Base-by-base conservation (phyloP, 106 monocot species). In the Acorus calamus region DNA sequence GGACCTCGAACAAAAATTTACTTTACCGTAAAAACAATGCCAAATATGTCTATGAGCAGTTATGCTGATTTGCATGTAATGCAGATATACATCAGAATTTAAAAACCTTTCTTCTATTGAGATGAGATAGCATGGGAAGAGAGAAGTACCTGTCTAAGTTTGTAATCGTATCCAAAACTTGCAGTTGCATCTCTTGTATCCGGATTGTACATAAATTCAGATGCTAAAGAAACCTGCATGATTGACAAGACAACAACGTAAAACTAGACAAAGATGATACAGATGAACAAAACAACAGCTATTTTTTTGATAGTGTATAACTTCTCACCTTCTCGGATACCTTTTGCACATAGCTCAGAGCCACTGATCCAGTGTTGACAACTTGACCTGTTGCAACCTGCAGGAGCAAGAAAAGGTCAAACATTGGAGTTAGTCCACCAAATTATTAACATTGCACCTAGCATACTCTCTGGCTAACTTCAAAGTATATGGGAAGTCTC, bases 181-280 rank as follows among this genome's bases (percentile, higher is more conserved):
- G 98, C 66, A 13, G 98, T 92, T 10, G 88, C 92, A 74, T 99
- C 98, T 76, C 81, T 81, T 10, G 83, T 71, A 88, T 88, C 88
- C 50, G 81, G 86, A 70, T 99, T 99, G 62, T 99, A 99, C 88
- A 99, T 92, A 63, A 99, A 92, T 69, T 99, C 98, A 63, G 98
- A 73, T 50, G 98, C 98, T 60, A 99, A 83, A n/a, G 92, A 92
- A 61, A 99, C 98, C 98, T 99, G 79, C 47, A 75, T 44, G 11
- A 49, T 3, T 28, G 28, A 28, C 28, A 28, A 28, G 28, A 28
- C 28, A 28, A 28, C 28, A 28, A 28, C 28, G 28, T 28, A 28
- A 28, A 28, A 28, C 28, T 28, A 28, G 28, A 28, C 28, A 28
- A 28, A 60, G 11, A 58, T 47, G 14, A 53, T 52, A 11, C n/a